phyloP scores from a whole-genome alignment of 1,284 basidiomycete genomes.

The Pyrrhoderma noxium region DNA sequence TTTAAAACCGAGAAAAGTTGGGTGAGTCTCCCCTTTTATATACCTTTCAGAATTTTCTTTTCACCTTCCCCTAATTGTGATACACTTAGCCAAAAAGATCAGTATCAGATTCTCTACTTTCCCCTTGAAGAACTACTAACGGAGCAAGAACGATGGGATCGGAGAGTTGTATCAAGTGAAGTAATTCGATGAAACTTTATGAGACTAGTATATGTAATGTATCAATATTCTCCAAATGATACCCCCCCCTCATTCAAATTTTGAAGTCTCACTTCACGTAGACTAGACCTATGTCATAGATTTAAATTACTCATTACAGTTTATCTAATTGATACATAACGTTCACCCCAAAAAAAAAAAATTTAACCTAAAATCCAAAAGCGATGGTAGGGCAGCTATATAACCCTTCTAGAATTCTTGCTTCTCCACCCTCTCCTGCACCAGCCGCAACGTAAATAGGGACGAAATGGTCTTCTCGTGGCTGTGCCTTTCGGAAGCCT shows the following conservation, averaged over 20 bases:
- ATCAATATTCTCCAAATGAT: no score
- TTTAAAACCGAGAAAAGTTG: constrained; percentile 37
- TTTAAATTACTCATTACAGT: background rate
- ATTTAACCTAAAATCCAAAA: constrained; percentile 41
- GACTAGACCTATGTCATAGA: background rate
- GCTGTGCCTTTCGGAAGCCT: constrained; percentile 59
- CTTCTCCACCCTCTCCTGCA: constrained; percentile 52
- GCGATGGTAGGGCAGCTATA: constrained; percentile 56
- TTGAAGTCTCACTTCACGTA: background rate
- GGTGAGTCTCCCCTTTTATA: constrained; percentile 32
- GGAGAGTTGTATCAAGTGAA: constrained; percentile 48
- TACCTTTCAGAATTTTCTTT: background rate
- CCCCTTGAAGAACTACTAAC: constrained; percentile 53
- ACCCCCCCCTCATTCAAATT: background rate
- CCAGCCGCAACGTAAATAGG: constrained; percentile 68
- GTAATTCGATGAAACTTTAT: constrained; percentile 21
- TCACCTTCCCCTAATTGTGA: no score
- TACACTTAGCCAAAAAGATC: constrained; percentile 37
- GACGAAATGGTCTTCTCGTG: constrained; percentile 66
- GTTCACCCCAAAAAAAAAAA: background rate
- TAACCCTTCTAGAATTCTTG: constrained; percentile 42
- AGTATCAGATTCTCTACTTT: constrained; percentile 68
- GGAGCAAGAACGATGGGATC: constrained; percentile 34
- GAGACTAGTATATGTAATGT: no score
- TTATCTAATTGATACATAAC: background rate